Evolutionary conservation across 2,329 filamentous ascomycete genomes (phyloP), one percentile per base, ranked within the genome.

Genomic region (Amesomyces nigricolor): DNA sequence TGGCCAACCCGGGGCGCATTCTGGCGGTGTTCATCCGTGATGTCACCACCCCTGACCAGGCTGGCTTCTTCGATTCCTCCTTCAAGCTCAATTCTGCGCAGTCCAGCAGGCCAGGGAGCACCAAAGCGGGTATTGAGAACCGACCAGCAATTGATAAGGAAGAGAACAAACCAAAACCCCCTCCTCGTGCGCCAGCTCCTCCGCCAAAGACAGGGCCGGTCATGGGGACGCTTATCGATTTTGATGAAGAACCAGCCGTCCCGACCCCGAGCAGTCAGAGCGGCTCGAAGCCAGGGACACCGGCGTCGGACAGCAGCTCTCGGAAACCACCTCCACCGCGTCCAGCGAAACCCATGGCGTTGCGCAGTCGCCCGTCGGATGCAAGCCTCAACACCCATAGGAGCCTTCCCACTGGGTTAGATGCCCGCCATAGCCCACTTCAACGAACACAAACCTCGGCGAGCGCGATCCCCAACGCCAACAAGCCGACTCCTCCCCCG

Each of bases 1-100:
- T 92, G 35, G 83, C 88, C 2, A 86, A 97, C 63, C 92, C 91
- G 0, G 88, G 88, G 0, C 82, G 89, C 29, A 85, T 99, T 2
- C 75, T 91, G 30, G 94, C 85, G 0, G 83, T 99, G 6, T 97
- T 97, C 70, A 97, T 99, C 61, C 82, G 95, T 53, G 94, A 99
- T 70, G 89, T 99, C 19, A 99, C 94, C 0, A 96, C 90, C 0
- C 81, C 87, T 0, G 80, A 88, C 38, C 77, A 76, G 46, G 77
- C 82, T 11, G 82, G 82, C 0, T 97, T 94, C 68, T 96, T 96
- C 66, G 89, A 95, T 61, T 52, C 58, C 10, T 59, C 57, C n/a
- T 63, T 58, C 30, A 50, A 17, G n/a, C 7, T 38, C 2, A 47
- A 56, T 11, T 22, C 17, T 16, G 32, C 17, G 9, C 60, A 56